Evolutionary conservation across 192 early-diverging fungal species (phyloP).

Genomic region (Backusella australiensis): DNA sequence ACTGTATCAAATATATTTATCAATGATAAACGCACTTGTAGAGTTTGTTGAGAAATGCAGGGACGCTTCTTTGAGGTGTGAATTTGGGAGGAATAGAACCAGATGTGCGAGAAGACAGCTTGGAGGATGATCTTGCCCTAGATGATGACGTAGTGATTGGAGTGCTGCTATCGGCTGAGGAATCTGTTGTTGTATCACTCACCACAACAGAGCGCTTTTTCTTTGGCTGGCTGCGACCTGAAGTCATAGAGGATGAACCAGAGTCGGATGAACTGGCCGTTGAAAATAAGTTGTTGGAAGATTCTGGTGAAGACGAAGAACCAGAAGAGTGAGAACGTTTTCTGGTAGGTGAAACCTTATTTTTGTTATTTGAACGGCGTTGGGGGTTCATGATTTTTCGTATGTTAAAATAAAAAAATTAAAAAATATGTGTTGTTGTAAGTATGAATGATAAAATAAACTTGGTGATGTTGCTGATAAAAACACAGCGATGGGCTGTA

Average conservation of each 20-base stretch:
- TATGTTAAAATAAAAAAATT: neutral
- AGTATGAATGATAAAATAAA: neutral
- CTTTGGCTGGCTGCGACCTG: neutral
- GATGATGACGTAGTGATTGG: neutral
- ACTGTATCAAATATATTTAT: neutral
- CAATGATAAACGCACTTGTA: conserved; percentile 60
- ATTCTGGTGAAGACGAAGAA: conserved; percentile 4
- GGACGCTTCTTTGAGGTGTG: conserved; percentile 49
- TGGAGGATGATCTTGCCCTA: neutral
- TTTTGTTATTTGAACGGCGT: neutral
- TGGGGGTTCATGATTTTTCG: neutral
- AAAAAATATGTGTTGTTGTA: neutral
- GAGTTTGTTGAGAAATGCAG: conserved; percentile 92
- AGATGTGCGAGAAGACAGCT: neutral
- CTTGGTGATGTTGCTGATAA: neutral
- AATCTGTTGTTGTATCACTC: neutral
- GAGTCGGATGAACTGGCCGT: conserved; percentile 18
- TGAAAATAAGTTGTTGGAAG: conserved; percentile 8
- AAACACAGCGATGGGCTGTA: neutral
- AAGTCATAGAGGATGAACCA: conserved; percentile 18
- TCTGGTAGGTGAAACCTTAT: neutral
- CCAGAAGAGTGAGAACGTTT: conserved; percentile 17
- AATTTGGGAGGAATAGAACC: neutral
- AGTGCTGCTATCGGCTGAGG: neutral
- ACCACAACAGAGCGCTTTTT: neutral